Evolutionary conservation across 2,329 filamentous ascomycete species (phyloP).

Genomic region (Geosmithia morbida): DNA sequence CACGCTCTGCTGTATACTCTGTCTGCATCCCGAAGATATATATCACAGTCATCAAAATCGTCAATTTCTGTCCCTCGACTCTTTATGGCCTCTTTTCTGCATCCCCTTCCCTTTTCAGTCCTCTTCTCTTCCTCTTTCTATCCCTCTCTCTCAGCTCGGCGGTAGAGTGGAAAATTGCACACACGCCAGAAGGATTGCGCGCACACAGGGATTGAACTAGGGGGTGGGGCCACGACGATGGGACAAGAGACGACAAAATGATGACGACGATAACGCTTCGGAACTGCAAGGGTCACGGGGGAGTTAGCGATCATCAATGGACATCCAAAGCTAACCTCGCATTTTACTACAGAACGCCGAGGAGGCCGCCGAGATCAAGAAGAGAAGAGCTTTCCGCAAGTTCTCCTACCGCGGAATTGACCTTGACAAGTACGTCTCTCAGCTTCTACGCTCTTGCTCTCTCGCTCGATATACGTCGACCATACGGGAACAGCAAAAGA

Average conservation of each 20-base stretch:
- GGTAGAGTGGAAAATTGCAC: too few relatives aligned
- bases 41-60: background rate
- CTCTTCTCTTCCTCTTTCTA: background rate
- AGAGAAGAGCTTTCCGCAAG: constrained; percentile 99
- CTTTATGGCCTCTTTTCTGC: background rate
- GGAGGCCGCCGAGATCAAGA: constrained; percentile 99
- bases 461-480: constrained; percentile 2
- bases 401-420: constrained; percentile 99
- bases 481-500: too few relatives aligned
- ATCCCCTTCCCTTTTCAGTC: background rate
- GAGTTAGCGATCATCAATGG: too few relatives aligned
- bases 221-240: too few relatives aligned
- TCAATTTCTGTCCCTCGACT: background rate
- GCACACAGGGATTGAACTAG: too few relatives aligned
- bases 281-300: too few relatives aligned
- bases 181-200: too few relatives aligned
- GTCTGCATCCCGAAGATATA: background rate
- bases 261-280: too few relatives aligned
- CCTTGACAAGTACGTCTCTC: constrained; percentile 80
- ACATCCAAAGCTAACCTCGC: background rate
- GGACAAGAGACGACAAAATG: too few relatives aligned
- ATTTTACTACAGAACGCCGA: constrained; percentile 61
- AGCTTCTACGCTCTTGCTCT: constrained; percentile 12
- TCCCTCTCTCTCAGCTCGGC: background rate
- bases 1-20: constrained; percentile 2